These are phyloP conservation scores for Jatropha curcas DNA, from an alignment of 345 rosid species.

Conservation along the genomic window DNA sequence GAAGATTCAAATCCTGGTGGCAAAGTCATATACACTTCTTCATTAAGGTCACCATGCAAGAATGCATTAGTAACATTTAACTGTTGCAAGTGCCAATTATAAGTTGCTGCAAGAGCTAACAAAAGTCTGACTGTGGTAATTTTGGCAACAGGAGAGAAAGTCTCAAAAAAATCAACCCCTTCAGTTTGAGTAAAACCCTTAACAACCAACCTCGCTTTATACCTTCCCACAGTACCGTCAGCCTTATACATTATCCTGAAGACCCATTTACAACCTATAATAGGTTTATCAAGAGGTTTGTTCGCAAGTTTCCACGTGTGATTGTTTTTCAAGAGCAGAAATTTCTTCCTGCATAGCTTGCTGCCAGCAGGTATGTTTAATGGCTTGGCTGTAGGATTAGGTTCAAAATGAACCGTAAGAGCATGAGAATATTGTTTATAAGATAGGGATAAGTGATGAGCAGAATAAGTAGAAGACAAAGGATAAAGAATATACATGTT, in stretches of 20 bases:
- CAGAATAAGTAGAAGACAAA: too few species aligned
- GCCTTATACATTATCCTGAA: background rate
- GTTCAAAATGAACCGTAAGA: too few species aligned
- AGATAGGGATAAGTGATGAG: too few species aligned
- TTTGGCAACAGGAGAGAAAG: background rate
- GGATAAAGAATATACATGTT: too few species aligned
- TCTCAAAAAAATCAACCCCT: background rate
- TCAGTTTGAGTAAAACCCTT: background rate
- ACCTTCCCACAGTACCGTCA: background rate
- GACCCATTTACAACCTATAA: background rate
- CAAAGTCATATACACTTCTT: background rate
- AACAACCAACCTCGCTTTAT: background rate
- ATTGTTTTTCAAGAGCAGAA: background rate
- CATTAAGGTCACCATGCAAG: background rate
- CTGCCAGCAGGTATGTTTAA: background rate
- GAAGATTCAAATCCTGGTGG: background rate
- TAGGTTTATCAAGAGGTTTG: background rate
- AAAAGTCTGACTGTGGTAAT: background rate
- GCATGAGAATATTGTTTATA: too few species aligned
- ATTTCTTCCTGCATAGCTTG: background rate
- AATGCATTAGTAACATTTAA: background rate
- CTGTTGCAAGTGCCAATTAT: background rate
- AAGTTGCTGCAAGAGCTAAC: background rate
- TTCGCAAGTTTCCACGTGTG: background rate
- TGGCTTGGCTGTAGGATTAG: too few species aligned